These are phyloP conservation scores for Euphorbia schlechtendalii DNA, from an alignment of 441 rosid genomes.

Conservation along the genomic window DNA sequence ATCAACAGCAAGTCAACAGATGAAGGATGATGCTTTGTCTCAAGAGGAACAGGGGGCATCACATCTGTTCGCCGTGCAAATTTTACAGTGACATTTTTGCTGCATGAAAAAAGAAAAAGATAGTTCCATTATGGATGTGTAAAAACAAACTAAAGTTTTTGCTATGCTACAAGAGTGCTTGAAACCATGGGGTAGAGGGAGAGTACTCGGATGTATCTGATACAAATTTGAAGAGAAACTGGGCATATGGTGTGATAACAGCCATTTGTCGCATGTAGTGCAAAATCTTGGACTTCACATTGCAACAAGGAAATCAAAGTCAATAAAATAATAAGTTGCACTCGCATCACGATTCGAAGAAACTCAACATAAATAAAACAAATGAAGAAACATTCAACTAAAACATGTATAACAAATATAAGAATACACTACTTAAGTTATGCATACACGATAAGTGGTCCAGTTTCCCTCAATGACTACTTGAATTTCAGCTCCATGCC, in stretches of 20 bases:
- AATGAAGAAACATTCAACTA: neutral
- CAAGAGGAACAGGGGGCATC: conserved; percentile 93
- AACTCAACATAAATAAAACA: conserved; percentile 4
- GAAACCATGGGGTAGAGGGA: conserved; percentile 19
- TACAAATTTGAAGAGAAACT: conserved; percentile 76
- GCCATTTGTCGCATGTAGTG: conserved; percentile 99
- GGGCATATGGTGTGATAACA: conserved; percentile 95
- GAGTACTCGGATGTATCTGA: conserved; percentile 75
- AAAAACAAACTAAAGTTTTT: neutral
- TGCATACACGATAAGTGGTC: conserved; percentile 90
- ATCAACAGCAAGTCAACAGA: conserved; percentile 91
- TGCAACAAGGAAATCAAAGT: conserved; percentile 13
- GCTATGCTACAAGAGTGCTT: neutral
- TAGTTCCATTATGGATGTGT: neutral
- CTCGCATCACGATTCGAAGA: neutral
- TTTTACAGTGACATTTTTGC: conserved; percentile 78
- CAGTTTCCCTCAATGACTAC: conserved; percentile 97
- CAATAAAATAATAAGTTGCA: neutral
- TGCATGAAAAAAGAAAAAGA: conserved; percentile 21
- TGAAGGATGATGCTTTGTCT: conserved; percentile 97
- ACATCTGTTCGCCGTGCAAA: conserved; percentile 93
- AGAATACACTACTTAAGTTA: neutral
- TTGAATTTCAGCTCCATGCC: conserved; percentile 97
- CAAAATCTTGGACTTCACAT: conserved; percentile 84
- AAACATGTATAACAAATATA: conserved; percentile 13